A percentile compares a stretch with the other conserved stretches of the same genome.
phyloP scores from a whole-genome alignment of 1,284 basidiomycete species.

The Puccinia horiana region DNA sequence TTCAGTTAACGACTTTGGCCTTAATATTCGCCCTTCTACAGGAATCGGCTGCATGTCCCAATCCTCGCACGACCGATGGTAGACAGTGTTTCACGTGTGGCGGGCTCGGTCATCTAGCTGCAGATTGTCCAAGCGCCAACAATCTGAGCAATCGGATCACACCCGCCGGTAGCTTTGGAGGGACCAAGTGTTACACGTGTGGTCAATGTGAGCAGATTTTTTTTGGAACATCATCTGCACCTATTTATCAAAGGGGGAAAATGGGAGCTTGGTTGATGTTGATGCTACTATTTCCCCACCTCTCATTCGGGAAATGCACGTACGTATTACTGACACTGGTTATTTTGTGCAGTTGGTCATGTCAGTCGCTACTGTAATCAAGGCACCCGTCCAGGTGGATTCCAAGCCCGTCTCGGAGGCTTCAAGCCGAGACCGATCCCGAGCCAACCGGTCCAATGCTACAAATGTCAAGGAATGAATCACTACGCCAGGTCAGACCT shows the following conservation, averaged over 20 bases:
- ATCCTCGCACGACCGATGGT: constrained; percentile 7
- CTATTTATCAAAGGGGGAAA: background rate
- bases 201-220: constrained; percentile 2
- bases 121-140: constrained; percentile 20
- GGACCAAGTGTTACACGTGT: constrained; percentile 36
- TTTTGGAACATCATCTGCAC: background rate
- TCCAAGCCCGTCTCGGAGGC: background rate
- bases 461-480: constrained; percentile 41
- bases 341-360: constrained; percentile 11
- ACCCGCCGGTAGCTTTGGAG: background rate
- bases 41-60: constrained; percentile 35
- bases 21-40: background rate
- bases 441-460: constrained; percentile 26
- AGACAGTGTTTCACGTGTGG: constrained; percentile 23
- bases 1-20: background rate
- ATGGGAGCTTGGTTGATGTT: background rate
- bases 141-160: background rate
- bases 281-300: background rate
- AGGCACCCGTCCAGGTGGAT: background rate
- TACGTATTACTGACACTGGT: background rate
- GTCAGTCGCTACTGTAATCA: constrained; percentile 24
- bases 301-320: too few relatives aligned
- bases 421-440: constrained; percentile 21
- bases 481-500: constrained; percentile 23
- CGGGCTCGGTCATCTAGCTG: constrained; percentile 19